Evolutionary conservation across 2,329 filamentous ascomycete genomes (phyloP), one percentile per base, ranked within the genome.

Genomic region (Pseudohalonectria lignicola): DNA sequence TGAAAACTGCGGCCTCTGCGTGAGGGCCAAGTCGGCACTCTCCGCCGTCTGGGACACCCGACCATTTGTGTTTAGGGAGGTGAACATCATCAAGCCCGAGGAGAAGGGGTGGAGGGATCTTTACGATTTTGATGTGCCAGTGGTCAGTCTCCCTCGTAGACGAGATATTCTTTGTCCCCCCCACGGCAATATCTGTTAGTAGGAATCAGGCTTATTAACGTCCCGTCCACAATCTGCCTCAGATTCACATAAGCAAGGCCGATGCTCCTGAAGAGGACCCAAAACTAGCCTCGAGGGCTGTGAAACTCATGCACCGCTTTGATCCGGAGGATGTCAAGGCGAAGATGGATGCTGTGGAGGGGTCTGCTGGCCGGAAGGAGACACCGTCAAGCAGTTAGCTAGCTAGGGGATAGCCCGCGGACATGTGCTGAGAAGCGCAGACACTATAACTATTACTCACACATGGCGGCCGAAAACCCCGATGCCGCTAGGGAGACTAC

Each of bases 91-190:
- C 60, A 69, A 71, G 35, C 66, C 71, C 0, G 71, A 76, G 19
- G 68, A 70, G 13, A 71, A 75, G 44, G 61, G 64, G 18, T 90
- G 84, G 84, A 77, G 74, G 50, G 68, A 79, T 35, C 52, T 86
- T 1, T 90, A 90, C 53, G 83, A 87, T 41, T 85, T 87, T 54
- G 84, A 90, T 48, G 83, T 85, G 7, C 84, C 84, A 0, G 84
- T 88, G 51, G 83, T 88, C 63, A 51, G 69, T 40, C 4, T 16
- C n/a, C n/a, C n/a, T n/a, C n/a, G n/a, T n/a, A n/a, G n/a, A n/a
- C n/a, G n/a, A n/a, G n/a, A n/a, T n/a, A n/a, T n/a, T n/a, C n/a
- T n/a, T n/a, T n/a, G n/a, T n/a, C n/a, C n/a, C n/a, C n/a, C n/a
- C n/a, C n/a, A n/a, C n/a, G n/a, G 2, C 2, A n/a, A 19, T 25